Conservation (phyloP, 2,329 filamentous ascomycete genomes). For the Capronia americana region DNA sequence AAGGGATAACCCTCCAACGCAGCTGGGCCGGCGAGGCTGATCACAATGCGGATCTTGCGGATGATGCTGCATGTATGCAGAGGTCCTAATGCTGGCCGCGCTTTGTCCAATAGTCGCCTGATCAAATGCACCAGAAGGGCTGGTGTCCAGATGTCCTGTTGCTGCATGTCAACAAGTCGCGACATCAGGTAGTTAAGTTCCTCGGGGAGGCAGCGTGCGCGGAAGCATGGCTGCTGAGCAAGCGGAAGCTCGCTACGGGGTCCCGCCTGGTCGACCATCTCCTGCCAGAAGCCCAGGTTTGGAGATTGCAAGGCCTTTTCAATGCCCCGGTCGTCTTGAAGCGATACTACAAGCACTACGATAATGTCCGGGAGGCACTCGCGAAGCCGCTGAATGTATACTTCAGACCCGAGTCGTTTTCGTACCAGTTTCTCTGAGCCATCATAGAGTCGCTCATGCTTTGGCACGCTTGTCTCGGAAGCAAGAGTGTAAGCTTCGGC, state of each 20-base stretch:
- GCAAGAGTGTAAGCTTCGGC: conserved; percentile 83
- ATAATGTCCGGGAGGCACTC: conserved; percentile 78
- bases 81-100: conserved; percentile 83
- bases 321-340: conserved; percentile 77
- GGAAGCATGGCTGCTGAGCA: conserved; percentile 87
- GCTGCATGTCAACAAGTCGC: conserved; percentile 70
- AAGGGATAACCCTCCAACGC: conserved; percentile 81
- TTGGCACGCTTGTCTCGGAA: conserved; percentile 67
- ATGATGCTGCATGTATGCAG: conserved; percentile 86
- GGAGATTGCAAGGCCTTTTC: conserved; percentile 65
- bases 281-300: conserved; percentile 55
- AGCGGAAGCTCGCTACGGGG: conserved; percentile 71
- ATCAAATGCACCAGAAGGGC: conserved; percentile 75
- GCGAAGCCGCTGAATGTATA: conserved; percentile 68
- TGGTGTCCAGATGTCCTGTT: conserved; percentile 74
- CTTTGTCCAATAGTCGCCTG: conserved; percentile 77
- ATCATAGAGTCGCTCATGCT: conserved; percentile 54
- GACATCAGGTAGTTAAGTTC: conserved; percentile 80
- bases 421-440: conserved; percentile 71
- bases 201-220: conserved; percentile 74
- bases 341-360: conserved; percentile 74
- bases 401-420: conserved; percentile 70
- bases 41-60: conserved; percentile 80
- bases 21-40: conserved; percentile 75
- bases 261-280: conserved; percentile 72